Conservation (phyloP, 306 rosid genomes). For the Cotoneaster glaucophyllus region DNA sequence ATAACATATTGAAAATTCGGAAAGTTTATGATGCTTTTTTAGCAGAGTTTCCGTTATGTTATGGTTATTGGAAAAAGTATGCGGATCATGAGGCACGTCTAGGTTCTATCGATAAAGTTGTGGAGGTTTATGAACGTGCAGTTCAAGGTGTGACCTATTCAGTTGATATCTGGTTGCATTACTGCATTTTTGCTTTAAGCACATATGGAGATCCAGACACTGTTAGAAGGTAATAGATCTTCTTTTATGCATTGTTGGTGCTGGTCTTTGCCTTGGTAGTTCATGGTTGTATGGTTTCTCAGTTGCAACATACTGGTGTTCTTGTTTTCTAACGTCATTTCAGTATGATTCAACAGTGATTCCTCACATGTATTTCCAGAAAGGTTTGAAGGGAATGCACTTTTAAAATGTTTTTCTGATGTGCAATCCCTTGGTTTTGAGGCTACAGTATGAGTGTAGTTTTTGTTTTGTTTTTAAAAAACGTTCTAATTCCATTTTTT, state of each 20-base stretch:
- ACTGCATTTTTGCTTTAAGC: conserved; percentile 82
- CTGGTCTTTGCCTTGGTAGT: conserved; percentile 32
- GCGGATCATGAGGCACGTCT: conserved; percentile 94
- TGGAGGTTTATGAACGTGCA: conserved; percentile 92
- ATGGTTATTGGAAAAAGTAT: conserved; percentile 99
- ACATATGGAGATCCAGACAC: conserved; percentile 95
- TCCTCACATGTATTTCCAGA: conserved; percentile 65
- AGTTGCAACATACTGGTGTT: conserved; percentile 50
- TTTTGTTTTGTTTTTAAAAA: conserved; percentile 14
- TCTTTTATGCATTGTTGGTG: conserved; percentile 17
- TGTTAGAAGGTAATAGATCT: conserved; percentile 76
- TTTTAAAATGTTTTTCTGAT: conserved; percentile 47
- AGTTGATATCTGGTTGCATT: conserved; percentile 99
- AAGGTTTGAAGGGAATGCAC: conserved; percentile 76
- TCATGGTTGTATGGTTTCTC: conserved; percentile 33
- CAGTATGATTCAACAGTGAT: conserved; percentile 76
- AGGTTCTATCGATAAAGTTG: conserved; percentile 83
- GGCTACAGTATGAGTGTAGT: conserved; percentile 37
- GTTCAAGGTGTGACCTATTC: conserved; percentile 98
- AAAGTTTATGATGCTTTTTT: conserved; percentile 93
- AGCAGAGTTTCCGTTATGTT: conserved; percentile 92
- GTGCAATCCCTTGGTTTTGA: conserved; percentile 56
- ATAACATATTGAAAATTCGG: conserved; percentile 68
- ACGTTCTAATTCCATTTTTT: conserved; percentile 6
- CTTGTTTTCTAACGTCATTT: conserved; percentile 67